A percentile compares a stretch with the other conserved stretches of the same genome.
These are phyloP conservation scores for Karstenula rhodostoma DNA, from an alignment of 2,329 filamentous ascomycete species.

Conservation along the genomic window DNA sequence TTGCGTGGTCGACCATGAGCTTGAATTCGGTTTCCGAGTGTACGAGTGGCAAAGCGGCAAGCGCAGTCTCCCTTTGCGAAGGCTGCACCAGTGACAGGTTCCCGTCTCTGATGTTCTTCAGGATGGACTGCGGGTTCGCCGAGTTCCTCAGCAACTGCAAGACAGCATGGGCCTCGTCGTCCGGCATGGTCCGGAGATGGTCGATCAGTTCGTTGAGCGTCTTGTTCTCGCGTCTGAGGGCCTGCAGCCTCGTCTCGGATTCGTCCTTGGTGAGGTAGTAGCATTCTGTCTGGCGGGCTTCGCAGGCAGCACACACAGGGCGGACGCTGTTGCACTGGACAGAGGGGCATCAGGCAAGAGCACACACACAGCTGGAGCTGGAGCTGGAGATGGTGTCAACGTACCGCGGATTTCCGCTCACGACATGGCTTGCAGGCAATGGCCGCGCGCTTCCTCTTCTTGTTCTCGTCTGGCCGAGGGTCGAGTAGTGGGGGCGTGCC, in stretches of 20 bases:
- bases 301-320: conserved; percentile 11
- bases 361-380: not conserved
- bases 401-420: conserved; percentile 8
- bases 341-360: conserved; percentile 4
- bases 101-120: conserved; percentile 10
- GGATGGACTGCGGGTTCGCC: conserved; percentile 2
- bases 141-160: conserved; percentile 1
- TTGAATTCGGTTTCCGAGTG: conserved; percentile 8
- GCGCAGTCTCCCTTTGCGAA: conserved; percentile 7
- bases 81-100: not conserved
- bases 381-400: not conserved
- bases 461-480: conserved; percentile 8
- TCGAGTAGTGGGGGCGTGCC: conserved; percentile 7
- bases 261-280: conserved; percentile 13
- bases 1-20: conserved; percentile 10
- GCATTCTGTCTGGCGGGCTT: conserved; percentile 12
- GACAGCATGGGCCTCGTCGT: conserved; percentile 5
- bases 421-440: conserved; percentile 12
- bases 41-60: not conserved
- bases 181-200: conserved; percentile 5
- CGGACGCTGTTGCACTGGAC: conserved; percentile 13
- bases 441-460: conserved; percentile 12
- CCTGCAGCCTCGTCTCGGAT: conserved; percentile 12
- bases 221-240: conserved; percentile 13
- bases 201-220: conserved; percentile 8